phyloP scores from a whole-genome alignment of 306 rosid species.

The Trichosanthes cucumerina region DNA sequence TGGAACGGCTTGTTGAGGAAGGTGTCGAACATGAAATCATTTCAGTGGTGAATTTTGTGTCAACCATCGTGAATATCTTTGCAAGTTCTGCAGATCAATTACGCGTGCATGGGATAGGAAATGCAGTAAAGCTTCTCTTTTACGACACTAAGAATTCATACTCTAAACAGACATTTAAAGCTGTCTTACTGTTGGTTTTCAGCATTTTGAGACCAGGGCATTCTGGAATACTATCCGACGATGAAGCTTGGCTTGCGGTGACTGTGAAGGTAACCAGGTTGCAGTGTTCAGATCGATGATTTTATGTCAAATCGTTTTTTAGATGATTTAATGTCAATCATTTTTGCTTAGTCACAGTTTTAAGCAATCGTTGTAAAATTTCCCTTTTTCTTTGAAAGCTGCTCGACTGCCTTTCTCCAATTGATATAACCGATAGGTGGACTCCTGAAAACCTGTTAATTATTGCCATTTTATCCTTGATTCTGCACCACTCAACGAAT shows the following conservation, averaged over 20 bases:
- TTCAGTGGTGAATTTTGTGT: conserved; percentile 38
- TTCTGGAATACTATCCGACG: conserved; percentile 44
- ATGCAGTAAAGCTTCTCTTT: conserved; percentile 33
- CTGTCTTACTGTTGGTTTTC: conserved; percentile 39
- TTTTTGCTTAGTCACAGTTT: neutral
- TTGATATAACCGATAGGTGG: conserved; percentile 29
- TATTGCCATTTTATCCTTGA: conserved; percentile 54
- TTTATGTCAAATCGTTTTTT: neutral
- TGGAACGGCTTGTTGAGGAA: conserved; percentile 47
- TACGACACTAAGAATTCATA: conserved; percentile 23
- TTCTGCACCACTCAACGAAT: conserved; percentile 58
- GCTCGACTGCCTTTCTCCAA: conserved; percentile 33
- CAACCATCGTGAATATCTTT: conserved; percentile 29
- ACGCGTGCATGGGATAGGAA: conserved; percentile 46
- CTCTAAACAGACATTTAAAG: conserved; percentile 29
- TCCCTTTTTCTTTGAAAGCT: conserved; percentile 35
- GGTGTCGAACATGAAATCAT: conserved; percentile 45
- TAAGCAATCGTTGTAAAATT: conserved; percentile 3
- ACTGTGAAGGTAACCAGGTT: conserved; percentile 46
- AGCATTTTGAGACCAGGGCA: conserved; percentile 44
- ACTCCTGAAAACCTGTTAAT: conserved; percentile 42
- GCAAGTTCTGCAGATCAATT: conserved; percentile 60
- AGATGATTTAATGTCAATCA: neutral
- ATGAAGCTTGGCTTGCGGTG: conserved; percentile 61
- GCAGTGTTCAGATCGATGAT: neutral